These are phyloP conservation scores for Phytopythium delawarense DNA, from an alignment of 352 stramenopile genomes.

Conservation along the genomic window DNA sequence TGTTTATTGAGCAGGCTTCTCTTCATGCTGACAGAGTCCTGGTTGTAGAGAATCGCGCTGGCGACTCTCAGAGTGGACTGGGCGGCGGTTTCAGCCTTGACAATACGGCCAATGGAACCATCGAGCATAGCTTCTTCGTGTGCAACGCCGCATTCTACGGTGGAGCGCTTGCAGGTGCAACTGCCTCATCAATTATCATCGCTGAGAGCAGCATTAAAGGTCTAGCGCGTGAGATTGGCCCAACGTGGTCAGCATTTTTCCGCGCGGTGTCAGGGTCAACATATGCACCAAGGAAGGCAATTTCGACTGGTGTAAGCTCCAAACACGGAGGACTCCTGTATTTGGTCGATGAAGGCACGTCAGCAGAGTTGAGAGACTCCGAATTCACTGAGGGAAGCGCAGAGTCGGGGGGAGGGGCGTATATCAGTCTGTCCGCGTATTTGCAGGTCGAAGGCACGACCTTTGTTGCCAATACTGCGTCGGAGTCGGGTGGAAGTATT, in stretches of 20 bases:
- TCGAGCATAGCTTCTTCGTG: constrained; percentile 27
- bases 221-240: constrained; percentile 13
- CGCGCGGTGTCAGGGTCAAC: constrained; percentile 10
- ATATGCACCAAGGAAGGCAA: constrained; percentile 13
- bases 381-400: constrained; percentile 33
- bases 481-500: constrained; percentile 44
- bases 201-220: constrained; percentile 15
- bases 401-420: constrained; percentile 41
- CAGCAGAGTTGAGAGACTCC: constrained; percentile 16
- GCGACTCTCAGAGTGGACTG: constrained; percentile 12
- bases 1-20: constrained; percentile 12
- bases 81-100: constrained; percentile 24
- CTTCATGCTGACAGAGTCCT: constrained; percentile 6
- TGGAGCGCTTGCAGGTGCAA: constrained; percentile 20
- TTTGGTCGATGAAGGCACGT: constrained; percentile 16
- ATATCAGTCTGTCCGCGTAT: constrained; percentile 20
- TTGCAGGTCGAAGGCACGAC: constrained; percentile 18
- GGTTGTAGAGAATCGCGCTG: constrained; percentile 31
- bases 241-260: constrained; percentile 19
- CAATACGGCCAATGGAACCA: background rate
- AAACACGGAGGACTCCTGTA: constrained; percentile 35
- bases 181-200: constrained; percentile 16
- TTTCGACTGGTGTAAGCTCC: constrained; percentile 6
- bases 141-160: constrained; percentile 27
- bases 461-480: constrained; percentile 36